Conservation (phyloP, 2,329 filamentous ascomycete genomes). For the Hysterium pulicare region DNA sequence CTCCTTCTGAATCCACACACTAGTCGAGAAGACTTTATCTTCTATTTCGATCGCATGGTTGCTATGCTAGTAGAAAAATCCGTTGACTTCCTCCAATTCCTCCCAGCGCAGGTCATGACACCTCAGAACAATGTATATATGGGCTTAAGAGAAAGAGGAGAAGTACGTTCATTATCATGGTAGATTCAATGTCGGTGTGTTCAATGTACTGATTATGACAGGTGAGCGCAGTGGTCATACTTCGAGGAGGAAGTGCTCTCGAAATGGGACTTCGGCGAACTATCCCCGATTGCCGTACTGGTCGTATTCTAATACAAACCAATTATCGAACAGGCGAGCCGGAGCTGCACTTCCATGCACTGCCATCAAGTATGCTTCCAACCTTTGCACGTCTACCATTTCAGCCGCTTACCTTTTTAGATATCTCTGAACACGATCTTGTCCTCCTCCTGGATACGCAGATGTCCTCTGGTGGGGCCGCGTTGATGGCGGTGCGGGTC, state of each 20-base stretch:
- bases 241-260: conserved; percentile 84
- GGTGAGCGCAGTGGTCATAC: conserved; percentile 74
- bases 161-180: conserved; percentile 36
- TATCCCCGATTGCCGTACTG: conserved; percentile 87
- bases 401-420: conserved; percentile 16
- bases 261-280: conserved; percentile 85
- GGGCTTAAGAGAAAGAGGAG: conserved; percentile 68
- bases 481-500: conserved; percentile 94
- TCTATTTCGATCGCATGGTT: conserved; percentile 90
- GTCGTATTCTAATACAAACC: conserved; percentile 86
- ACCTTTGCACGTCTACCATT: conserved; percentile 59
- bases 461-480: conserved; percentile 84
- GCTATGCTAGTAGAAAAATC: conserved; percentile 76
- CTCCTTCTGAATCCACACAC: conserved; percentile 80
- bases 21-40: conserved; percentile 85
- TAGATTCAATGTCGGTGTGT: background rate
- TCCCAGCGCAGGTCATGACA: conserved; percentile 62
- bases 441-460: conserved; percentile 89
- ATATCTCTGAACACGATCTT: conserved; percentile 71
- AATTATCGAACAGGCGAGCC: conserved; percentile 70
- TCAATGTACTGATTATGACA: background rate
- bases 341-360: conserved; percentile 82
- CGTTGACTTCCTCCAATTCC: conserved; percentile 59
- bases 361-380: conserved; percentile 51
- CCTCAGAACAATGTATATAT: conserved; percentile 67